Conservation (phyloP, 78 protist species). For the Diacronema lutheri region DNA sequence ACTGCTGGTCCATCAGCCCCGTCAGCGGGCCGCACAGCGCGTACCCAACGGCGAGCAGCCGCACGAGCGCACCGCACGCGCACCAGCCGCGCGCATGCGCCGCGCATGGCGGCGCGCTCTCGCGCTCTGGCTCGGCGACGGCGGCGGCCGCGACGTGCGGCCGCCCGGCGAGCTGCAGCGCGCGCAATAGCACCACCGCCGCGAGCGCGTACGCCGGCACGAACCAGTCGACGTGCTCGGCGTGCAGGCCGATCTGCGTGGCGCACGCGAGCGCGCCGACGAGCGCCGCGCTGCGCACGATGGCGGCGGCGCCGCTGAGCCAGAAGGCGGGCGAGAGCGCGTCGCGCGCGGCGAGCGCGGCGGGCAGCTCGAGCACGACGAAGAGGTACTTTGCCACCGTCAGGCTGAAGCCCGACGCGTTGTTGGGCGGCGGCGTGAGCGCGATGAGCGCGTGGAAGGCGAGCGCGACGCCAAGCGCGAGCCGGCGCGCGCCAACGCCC, state of each 20-base stretch:
- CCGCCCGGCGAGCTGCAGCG: neutral
- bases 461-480: neutral
- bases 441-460: neutral
- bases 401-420: neutral
- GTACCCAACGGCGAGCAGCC: neutral
- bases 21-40: neutral
- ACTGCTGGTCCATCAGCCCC: neutral
- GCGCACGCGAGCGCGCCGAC: too few relatives aligned
- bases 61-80: neutral
- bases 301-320: neutral
- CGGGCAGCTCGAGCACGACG: neutral
- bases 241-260: too few relatives aligned
- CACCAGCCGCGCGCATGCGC: too few relatives aligned
- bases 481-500: neutral
- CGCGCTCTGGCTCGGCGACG: too few relatives aligned
- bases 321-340: too few relatives aligned
- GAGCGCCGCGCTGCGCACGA: neutral
- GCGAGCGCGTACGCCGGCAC: too few relatives aligned
- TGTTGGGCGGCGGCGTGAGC: conserved; percentile 8
- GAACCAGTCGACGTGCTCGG: too few relatives aligned
- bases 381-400: neutral
- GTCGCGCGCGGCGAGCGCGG: too few relatives aligned
- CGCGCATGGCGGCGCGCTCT: too few relatives aligned
- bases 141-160: neutral
- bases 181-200: too few relatives aligned